Evolutionary conservation across 2,329 filamentous ascomycete species (phyloP).

Genomic region (Sporothrix mexicana): DNA sequence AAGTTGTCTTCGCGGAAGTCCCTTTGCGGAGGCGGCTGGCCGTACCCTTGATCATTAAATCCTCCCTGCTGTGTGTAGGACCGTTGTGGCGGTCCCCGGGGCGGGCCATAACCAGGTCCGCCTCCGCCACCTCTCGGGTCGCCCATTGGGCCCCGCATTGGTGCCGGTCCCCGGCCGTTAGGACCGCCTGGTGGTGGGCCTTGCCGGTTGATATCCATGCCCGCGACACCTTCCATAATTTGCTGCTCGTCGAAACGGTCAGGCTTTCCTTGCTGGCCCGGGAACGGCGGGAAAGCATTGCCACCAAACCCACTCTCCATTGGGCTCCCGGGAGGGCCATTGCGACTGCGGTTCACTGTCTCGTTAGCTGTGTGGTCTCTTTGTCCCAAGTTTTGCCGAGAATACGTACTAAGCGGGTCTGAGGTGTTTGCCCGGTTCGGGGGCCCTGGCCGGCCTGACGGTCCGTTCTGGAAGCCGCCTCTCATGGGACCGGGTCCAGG

Average conservation of each 20-base stretch:
- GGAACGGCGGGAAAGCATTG: slow-evolving; percentile 52
- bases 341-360: slow-evolving; percentile 42
- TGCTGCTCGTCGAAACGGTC: slow-evolving; percentile 51
- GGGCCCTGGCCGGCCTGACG: slow-evolving; percentile 45
- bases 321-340: slow-evolving; percentile 40
- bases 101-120: slow-evolving; percentile 39
- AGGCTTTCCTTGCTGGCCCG: slow-evolving; percentile 48
- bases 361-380: slow-evolving; percentile 4
- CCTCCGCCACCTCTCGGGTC: slow-evolving; percentile 38
- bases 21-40: slow-evolving; percentile 36
- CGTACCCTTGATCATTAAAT: slow-evolving; percentile 45
- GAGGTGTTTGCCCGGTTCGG: slow-evolving; percentile 48
- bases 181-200: slow-evolving; percentile 35
- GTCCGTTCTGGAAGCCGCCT: slow-evolving; percentile 44
- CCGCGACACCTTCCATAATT: slow-evolving; percentile 51
- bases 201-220: slow-evolving; percentile 47
- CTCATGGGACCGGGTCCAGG: slow-evolving; percentile 47
- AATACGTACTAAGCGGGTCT: slow-evolving; percentile 51
- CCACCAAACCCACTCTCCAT: slow-evolving; percentile 48
- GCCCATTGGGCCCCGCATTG: slow-evolving; percentile 41
- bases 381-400: background rate
- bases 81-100: slow-evolving; percentile 36
- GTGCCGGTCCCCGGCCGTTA: slow-evolving; percentile 34
- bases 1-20: slow-evolving; percentile 52
- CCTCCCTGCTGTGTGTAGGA: slow-evolving; percentile 39